A percentile compares a stretch with the other conserved stretches of the same genome.
phyloP scores from a whole-genome alignment of 768 basidiomycete genomes.

The Kwoniella dendrophila region DNA sequence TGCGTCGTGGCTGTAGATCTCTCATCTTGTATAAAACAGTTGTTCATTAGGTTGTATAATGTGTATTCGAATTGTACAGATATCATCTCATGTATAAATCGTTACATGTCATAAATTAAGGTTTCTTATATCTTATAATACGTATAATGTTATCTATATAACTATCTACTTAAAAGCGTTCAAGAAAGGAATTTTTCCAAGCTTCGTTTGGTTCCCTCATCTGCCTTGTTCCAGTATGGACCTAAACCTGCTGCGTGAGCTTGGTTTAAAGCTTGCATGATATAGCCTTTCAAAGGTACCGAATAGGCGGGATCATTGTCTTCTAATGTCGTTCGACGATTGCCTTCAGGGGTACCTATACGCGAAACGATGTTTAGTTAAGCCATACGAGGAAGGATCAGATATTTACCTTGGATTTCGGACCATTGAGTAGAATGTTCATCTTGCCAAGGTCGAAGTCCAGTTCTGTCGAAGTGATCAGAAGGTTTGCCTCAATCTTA shows the following conservation, averaged over 20 bases:
- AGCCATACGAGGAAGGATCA: background rate
- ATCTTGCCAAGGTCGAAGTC: slow-evolving; percentile 35
- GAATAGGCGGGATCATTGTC: slow-evolving; percentile 41
- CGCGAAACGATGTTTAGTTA: background rate
- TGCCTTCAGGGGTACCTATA: slow-evolving; percentile 41
- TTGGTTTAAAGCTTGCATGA: slow-evolving; percentile 36
- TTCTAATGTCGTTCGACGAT: slow-evolving; percentile 35
- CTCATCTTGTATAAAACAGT: background rate
- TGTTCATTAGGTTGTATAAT: background rate
- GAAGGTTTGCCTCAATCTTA: background rate
- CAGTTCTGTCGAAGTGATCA: slow-evolving; percentile 20
- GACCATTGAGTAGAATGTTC: slow-evolving; percentile 30
- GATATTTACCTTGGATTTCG: slow-evolving; percentile 36
- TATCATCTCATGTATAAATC: slow-evolving; percentile 16
- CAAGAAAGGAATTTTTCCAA: slow-evolving; percentile 37
- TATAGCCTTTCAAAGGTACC: slow-evolving; percentile 36
- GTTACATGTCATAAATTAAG: slow-evolving; percentile 15
- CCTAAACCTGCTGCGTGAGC: slow-evolving; percentile 46
- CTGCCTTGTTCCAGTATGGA: slow-evolving; percentile 52
- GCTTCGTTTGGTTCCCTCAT: slow-evolving; percentile 41
- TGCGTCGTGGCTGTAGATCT: slow-evolving; percentile 14
- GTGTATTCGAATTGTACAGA: background rate
- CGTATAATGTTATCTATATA: slow-evolving; percentile 4
- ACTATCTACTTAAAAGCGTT: background rate
- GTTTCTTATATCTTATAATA: background rate